Evolutionary conservation across 1,284 basidiomycete genomes (phyloP), one percentile per base, ranked within the genome.

Genomic region (Fomitopsis pinicola): DNA sequence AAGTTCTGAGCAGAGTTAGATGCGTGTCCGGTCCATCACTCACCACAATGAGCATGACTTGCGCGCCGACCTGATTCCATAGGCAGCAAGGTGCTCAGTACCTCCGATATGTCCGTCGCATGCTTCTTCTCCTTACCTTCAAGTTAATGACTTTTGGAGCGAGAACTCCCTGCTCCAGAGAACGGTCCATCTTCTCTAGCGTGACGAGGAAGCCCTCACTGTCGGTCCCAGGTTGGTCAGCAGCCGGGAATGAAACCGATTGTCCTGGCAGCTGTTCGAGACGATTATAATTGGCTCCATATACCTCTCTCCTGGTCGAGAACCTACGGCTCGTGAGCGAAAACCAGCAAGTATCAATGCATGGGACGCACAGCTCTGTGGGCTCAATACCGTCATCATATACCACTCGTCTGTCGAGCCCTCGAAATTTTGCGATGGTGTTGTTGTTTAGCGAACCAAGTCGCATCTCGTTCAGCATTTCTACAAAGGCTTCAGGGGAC

Each of bases 1-100:
- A 38, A 56, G n/a, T 22, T 30, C 19, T 36, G 22, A n/a, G 22
- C 15, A 19, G 35, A 46, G 44, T 58, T 5, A 36, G 15, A 9
- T 19, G 26, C 26, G 15, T 44, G 14, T 22, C 40, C 15, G 44
- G 22, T 17, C 33, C 40, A 10, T 26, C 50, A 57, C 57, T 12
- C 59, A 76, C 78, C 79, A 90, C 96, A 76, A 95, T 91, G 9
- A 96, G 77, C 87, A 90, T 89, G 10, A 89, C 87, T 70, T 86
- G 84, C 7, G 89, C 88, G 48, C 85, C 84, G 15, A 77, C 57
- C 58, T 82, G 42, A 5, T 3, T 7, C 35, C 10, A 38, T 33
- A 9, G 42, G 10, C 22, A 14, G 45, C 22, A 17, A 22, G 19
- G n/a, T 12, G 59, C n/a, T 58, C 38, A 22, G 42, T 10, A 15